phyloP scores from a whole-genome alignment of 2,329 filamentous ascomycete genomes.

The Penicillium thymicola region DNA sequence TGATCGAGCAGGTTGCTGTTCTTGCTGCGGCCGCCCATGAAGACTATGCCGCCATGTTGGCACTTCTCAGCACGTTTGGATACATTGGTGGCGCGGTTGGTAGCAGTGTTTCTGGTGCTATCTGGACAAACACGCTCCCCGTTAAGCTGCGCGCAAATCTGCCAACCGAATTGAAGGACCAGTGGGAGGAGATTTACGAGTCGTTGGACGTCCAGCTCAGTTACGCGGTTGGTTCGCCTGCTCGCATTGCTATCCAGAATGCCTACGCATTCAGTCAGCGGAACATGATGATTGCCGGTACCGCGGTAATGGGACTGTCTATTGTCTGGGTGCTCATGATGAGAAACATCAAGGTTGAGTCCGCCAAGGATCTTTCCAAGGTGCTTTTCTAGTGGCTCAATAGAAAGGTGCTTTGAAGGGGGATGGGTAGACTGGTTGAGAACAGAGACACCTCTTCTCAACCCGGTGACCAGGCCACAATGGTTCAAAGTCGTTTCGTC shows the following conservation, averaged over 20 bases:
- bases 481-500: no score
- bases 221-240: conserved; percentile 26
- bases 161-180: conserved; percentile 31
- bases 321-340: conserved; percentile 46
- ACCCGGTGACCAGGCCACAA: no score
- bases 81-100: conserved; percentile 56
- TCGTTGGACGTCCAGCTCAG: conserved; percentile 45
- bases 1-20: conserved; percentile 54
- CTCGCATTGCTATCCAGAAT: conserved; percentile 28
- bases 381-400: background rate
- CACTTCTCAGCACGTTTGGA: conserved; percentile 54
- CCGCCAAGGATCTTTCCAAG: conserved; percentile 6
- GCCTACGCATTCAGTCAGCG: conserved; percentile 51
- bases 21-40: conserved; percentile 55
- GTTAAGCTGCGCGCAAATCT: conserved; percentile 45
- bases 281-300: conserved; percentile 51
- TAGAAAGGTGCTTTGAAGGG: background rate
- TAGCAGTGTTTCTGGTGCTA: conserved; percentile 55
- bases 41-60: conserved; percentile 54
- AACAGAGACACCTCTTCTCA: no score
- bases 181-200: conserved; percentile 45
- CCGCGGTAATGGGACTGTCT: conserved; percentile 39
- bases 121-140: conserved; percentile 59
- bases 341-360: conserved; percentile 44
- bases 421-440: background rate